Evolutionary conservation across 768 basidiomycete species (phyloP).

Genomic region (Hericium rajendrae): DNA sequence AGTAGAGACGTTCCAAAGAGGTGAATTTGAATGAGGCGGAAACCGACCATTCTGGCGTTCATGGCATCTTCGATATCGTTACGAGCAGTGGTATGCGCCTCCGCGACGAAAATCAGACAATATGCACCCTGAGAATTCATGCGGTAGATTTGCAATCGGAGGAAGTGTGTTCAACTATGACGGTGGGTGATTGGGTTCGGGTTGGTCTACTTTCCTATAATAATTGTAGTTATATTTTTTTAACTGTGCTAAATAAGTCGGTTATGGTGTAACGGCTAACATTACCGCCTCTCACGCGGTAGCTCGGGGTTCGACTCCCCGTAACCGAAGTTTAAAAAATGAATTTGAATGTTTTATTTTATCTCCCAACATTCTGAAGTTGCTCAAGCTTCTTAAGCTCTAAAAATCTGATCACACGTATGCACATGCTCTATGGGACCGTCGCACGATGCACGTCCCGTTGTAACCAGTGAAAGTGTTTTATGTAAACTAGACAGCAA

Average conservation of each 20-base stretch:
- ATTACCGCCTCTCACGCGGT: constrained; percentile 20
- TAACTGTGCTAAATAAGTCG: too few relatives aligned
- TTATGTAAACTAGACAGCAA: too few relatives aligned
- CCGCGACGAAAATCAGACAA: too few relatives aligned
- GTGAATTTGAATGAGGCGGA: too few relatives aligned
- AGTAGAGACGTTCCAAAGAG: too few relatives aligned
- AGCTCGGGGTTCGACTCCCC: constrained; percentile 35
- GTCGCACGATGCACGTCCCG: background rate
- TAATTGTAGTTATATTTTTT: too few relatives aligned
- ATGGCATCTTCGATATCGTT: too few relatives aligned
- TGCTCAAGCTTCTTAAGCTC: background rate
- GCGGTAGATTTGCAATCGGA: background rate
- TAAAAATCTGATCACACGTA: background rate
- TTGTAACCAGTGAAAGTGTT: too few relatives aligned
- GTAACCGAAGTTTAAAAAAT: constrained; percentile 20
- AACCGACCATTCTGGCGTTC: too few relatives aligned
- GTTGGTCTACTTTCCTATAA: too few relatives aligned
- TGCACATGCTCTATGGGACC: background rate
- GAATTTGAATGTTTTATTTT: background rate
- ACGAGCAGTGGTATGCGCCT: too few relatives aligned
- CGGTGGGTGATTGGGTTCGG: too few relatives aligned
- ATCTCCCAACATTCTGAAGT: background rate
- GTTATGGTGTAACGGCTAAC: constrained; percentile 11
- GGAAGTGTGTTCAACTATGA: background rate
- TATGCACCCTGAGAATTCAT: background rate